Evolutionary conservation across 2,329 filamentous ascomycete species (phyloP).

Genomic region (Ophiostoma sp.): DNA sequence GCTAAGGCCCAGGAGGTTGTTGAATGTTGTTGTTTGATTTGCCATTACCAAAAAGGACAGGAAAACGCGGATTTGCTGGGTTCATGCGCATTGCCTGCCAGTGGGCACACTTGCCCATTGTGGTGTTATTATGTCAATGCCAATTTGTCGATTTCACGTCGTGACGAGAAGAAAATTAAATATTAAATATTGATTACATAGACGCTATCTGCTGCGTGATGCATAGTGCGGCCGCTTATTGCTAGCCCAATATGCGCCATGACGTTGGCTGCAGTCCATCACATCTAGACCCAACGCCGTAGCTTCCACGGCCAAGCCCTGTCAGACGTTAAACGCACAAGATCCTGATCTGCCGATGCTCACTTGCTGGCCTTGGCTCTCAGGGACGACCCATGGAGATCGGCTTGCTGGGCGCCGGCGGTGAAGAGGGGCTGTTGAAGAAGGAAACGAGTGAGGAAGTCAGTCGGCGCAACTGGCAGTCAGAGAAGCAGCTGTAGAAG

Average conservation of each 20-base stretch:
- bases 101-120: not conserved
- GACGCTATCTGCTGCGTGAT: not conserved
- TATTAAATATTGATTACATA: not conserved
- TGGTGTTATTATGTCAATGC: not conserved
- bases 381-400: not conserved
- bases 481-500: not conserved
- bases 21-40: not conserved
- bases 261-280: not conserved
- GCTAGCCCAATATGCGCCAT: too few relatives aligned
- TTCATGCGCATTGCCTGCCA: slow-evolving; percentile 14
- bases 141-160: not conserved
- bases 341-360: not conserved
- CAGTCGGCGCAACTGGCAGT: too few relatives aligned
- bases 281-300: too few relatives aligned
- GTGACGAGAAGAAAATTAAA: not conserved
- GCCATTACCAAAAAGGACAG: slow-evolving; percentile 8
- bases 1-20: not conserved
- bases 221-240: too few relatives aligned
- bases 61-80: slow-evolving; percentile 5
- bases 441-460: not conserved
- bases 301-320: too few relatives aligned
- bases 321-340: not conserved
- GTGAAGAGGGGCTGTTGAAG: not conserved
- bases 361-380: not conserved
- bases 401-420: not conserved